Base-by-base conservation (phyloP, 2,329 filamentous ascomycete genomes). In the Pseudocercospora pini-densiflorae region DNA sequence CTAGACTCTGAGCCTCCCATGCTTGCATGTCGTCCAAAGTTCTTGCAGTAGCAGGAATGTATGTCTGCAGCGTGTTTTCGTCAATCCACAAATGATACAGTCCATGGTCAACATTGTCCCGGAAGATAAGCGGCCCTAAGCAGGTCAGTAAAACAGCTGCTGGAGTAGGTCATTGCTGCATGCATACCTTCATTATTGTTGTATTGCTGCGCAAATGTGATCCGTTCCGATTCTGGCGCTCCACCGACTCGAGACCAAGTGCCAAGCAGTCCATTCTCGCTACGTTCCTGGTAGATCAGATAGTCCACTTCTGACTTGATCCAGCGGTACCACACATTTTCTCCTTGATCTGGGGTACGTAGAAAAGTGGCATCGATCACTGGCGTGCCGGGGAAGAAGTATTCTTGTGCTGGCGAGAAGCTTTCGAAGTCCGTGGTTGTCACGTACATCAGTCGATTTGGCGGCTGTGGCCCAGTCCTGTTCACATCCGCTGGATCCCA, bases 341-440 rank as follows among this genome's bases (percentile, higher is more conserved):
- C 27, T 16, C 64, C 69, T 21, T 67, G 59, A 12, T 68, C 61
- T 0, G 54, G 59, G 14, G 63, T 58, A 40, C 61, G 62, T 51
- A 63, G 65, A 45, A 69, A 69, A 1, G 67, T 69, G 19, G 67
- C 62, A 53, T 71, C 69, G 33, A 71, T 71, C n/a, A 71, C 69
- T 1, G 69, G 67, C 3, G 64, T 68, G 5, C 63, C 69, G 4
- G 67, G 64, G 24, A 53, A 69, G 59, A 61, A 64, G 27, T 71
- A 71, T 19, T 67, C 68, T 10, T 63, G 49, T n/a, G 67, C 64
- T 23, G 67, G 58, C 9, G 67, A 69, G 55, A 68, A 71, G 3
- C 53, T 68, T 59, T 58, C 49, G 24, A 71, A 71, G 21, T 71
- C 69, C 4, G 57, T 64, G 0, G 69, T 71, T 0, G 67, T 69